These are phyloP conservation scores for Botryosphaeria dothidea DNA, from an alignment of 2,329 filamentous ascomycete genomes.

Conservation along the genomic window DNA sequence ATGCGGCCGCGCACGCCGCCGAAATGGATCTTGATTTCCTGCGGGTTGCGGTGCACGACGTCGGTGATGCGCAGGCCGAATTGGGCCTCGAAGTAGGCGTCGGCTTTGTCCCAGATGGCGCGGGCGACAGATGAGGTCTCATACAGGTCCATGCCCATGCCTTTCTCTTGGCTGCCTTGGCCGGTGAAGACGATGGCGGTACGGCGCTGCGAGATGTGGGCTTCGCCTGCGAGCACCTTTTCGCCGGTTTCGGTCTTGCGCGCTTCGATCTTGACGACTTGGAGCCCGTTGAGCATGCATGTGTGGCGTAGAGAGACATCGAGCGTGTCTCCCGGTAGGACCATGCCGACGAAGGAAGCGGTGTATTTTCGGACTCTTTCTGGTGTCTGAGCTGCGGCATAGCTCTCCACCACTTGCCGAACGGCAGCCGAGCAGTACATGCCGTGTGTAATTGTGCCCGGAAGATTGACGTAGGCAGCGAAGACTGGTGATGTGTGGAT, in stretches of 20 bases:
- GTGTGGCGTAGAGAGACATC: conserved; percentile 34
- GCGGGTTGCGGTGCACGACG: conserved; percentile 43
- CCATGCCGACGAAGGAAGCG: conserved; percentile 39
- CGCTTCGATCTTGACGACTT: conserved; percentile 36
- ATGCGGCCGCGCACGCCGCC: conserved; percentile 35
- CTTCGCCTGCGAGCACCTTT: conserved; percentile 33
- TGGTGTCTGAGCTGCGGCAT: conserved; percentile 15
- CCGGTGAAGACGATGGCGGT: conserved; percentile 45
- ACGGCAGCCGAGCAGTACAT: conserved; percentile 41
- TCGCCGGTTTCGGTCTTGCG: conserved; percentile 30
- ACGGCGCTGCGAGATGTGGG: conserved; percentile 31
- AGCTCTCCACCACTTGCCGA: conserved; percentile 28
- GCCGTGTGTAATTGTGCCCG: conserved; percentile 44
- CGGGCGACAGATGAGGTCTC: conserved; percentile 31
- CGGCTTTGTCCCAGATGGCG: conserved; percentile 57
- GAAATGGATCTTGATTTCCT: conserved; percentile 39
- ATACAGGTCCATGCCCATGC: conserved; percentile 49
- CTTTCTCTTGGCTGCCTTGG: conserved; percentile 41
- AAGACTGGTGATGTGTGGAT: conserved; percentile 43
- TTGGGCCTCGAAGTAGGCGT: conserved; percentile 36
- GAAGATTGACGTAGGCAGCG: conserved; percentile 36
- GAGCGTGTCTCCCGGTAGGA: conserved; percentile 36
- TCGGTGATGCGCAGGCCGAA: conserved; percentile 35
- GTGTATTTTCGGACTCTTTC: conserved; percentile 25
- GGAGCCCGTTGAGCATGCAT: conserved; percentile 36